A percentile compares a stretch with the other conserved stretches of the same genome.
Evolutionary conservation across 176 grass and related monocot species (phyloP).

Genomic region (Echinochloa phyllopogon): DNA sequence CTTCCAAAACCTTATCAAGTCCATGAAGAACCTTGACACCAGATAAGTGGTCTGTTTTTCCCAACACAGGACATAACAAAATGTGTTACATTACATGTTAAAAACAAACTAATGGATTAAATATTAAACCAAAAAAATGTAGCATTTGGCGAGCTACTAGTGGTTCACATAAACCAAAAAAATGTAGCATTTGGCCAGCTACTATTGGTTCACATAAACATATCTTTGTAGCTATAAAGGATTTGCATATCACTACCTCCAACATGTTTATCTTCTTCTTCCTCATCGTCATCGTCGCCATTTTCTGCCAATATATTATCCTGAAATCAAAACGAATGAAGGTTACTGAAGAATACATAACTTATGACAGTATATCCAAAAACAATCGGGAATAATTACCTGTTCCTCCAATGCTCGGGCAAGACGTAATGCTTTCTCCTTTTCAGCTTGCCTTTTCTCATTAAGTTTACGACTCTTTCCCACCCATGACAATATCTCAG

Average conservation of each 20-base stretch:
- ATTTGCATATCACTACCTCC: constrained; percentile 50
- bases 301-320: constrained; percentile 86
- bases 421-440: constrained; percentile 76
- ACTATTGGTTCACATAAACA: neutral
- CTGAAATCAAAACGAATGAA: constrained; percentile 48
- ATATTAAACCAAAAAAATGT: constrained; percentile 14
- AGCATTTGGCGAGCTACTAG: neutral
- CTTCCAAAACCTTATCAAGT: constrained; percentile 94
- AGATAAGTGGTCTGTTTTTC: constrained; percentile 75
- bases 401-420: constrained; percentile 88
- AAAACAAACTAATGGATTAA: neutral
- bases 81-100: constrained; percentile 26
- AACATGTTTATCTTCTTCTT: constrained; percentile 45
- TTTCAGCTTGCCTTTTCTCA: constrained; percentile 73
- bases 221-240: neutral
- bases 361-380: constrained; percentile 26
- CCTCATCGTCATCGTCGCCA: constrained; percentile 47
- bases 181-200: neutral
- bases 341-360: constrained; percentile 22
- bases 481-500: constrained; percentile 86
- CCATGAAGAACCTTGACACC: constrained; percentile 97
- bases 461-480: constrained; percentile 80
- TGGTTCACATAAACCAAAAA: constrained; percentile 24
- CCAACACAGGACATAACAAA: neutral
- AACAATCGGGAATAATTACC: constrained; percentile 46